phyloP scores from a whole-genome alignment of 2,329 filamentous ascomycete species.

The Hypoxylon sp. region DNA sequence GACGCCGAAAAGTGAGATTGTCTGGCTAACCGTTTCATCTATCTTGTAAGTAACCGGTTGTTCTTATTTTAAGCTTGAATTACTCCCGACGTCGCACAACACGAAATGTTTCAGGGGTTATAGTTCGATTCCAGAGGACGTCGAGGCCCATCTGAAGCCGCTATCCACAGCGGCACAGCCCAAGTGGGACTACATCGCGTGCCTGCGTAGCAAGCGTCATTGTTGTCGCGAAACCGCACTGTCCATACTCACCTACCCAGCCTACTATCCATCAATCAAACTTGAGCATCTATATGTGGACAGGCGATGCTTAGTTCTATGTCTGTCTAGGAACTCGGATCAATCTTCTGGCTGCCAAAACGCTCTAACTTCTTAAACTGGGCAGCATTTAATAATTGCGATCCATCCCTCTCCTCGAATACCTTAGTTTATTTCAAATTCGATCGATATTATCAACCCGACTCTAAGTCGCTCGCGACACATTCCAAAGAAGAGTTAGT shows the following conservation, averaged over 20 bases:
- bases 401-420: background rate
- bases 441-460: background rate
- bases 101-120: conserved; percentile 38
- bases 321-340: too few species aligned
- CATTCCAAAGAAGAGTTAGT: conserved; percentile 17
- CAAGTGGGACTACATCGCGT: conserved; percentile 39
- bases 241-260: background rate
- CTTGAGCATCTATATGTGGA: background rate
- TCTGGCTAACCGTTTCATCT: conserved; percentile 20
- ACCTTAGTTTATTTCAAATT: conserved; percentile 2
- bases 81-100: conserved; percentile 42
- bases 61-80: conserved; percentile 45
- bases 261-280: background rate
- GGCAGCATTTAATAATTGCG: background rate
- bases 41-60: conserved; percentile 38
- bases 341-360: background rate
- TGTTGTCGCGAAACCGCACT: conserved; percentile 19
- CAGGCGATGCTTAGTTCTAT: background rate
- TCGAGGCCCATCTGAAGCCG: conserved; percentile 20
- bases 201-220: conserved; percentile 30
- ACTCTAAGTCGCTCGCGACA: conserved; percentile 8
- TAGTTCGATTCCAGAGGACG: conserved; percentile 29
- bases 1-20: conserved; percentile 4
- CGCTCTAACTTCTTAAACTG: background rate
- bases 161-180: conserved; percentile 26